Evolutionary conservation across 1,139 yeast genomes (phyloP).

Genomic region (Kurtzmaniella quercitrusa): DNA sequence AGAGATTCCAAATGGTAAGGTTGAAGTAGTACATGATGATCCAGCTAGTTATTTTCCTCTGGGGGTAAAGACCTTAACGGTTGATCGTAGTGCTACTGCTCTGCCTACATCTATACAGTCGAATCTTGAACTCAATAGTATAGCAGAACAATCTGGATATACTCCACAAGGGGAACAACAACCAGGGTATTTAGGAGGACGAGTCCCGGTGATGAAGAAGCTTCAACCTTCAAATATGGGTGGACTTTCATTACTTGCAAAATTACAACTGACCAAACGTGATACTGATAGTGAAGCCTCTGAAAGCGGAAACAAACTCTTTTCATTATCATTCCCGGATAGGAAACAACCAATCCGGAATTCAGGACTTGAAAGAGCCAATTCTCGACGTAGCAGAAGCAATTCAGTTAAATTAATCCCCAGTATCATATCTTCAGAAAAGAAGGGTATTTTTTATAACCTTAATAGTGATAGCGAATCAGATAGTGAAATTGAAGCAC

Average conservation of each 20-base stretch:
- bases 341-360: constrained; percentile 1
- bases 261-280: constrained; percentile 18
- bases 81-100: constrained; percentile 6
- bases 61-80: constrained; percentile 6
- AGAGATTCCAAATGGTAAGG: constrained; percentile 14
- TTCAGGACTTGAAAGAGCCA: background rate
- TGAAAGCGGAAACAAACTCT: constrained; percentile 7
- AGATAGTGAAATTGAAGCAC: background rate
- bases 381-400: constrained; percentile 16
- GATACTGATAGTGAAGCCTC: constrained; percentile 7
- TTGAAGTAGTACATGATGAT: constrained; percentile 14
- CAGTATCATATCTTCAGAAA: constrained; percentile 11
- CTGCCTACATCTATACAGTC: constrained; percentile 6
- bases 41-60: constrained; percentile 32
- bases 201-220: constrained; percentile 30
- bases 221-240: constrained; percentile 18
- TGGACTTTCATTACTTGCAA: constrained; percentile 18
- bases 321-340: constrained; percentile 7
- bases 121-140: constrained; percentile 23
- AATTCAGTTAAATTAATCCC: constrained; percentile 32
- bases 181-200: constrained; percentile 6
- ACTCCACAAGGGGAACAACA: constrained; percentile 9
- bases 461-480: constrained; percentile 18
- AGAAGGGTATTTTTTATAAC: constrained; percentile 31
- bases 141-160: constrained; percentile 17